phyloP scores from a whole-genome alignment of 352 stramenopile genomes.

The Elongisporangium prolatum region DNA sequence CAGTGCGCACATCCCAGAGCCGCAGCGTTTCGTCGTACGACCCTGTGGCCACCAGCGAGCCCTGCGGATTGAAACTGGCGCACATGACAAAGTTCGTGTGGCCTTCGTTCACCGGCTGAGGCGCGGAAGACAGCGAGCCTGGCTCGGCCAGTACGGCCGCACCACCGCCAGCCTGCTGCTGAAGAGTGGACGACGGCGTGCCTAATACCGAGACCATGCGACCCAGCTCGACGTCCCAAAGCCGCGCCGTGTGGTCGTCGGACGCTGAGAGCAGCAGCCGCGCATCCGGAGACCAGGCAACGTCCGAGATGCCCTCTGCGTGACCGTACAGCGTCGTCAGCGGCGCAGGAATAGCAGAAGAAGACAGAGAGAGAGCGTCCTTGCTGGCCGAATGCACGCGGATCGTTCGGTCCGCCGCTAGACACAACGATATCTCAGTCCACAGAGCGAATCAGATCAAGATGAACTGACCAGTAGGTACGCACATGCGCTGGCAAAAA shows the following conservation, averaged over 20 bases:
- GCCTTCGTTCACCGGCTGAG: conserved; percentile 30
- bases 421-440: background rate
- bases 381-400: background rate
- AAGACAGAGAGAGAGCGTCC: background rate
- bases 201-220: conserved; percentile 71
- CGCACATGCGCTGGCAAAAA: conserved; percentile 67
- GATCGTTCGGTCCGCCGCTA: conserved; percentile 70
- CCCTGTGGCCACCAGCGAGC: conserved; percentile 86
- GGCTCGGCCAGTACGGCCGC: conserved; percentile 5
- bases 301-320: conserved; percentile 91
- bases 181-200: conserved; percentile 26
- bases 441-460: conserved; percentile 3
- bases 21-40: conserved; percentile 95
- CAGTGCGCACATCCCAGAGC: conserved; percentile 94
- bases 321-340: conserved; percentile 77
- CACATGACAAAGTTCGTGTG: conserved; percentile 96
- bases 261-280: conserved; percentile 90
- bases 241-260: conserved; percentile 93
- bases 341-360: conserved; percentile 6
- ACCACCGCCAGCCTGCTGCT: conserved; percentile 26
- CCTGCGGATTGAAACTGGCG: conserved; percentile 91
- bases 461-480: conserved; percentile 1
- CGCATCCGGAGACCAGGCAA: conserved; percentile 86
- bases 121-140: conserved; percentile 4
- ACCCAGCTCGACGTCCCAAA: conserved; percentile 93